Percentiles rank a stretch among this genome's conserved stretches.
These are phyloP conservation scores for Dictyostelium citrinum DNA, from an alignment of 78 protist genomes.

Conservation along the genomic window DNA sequence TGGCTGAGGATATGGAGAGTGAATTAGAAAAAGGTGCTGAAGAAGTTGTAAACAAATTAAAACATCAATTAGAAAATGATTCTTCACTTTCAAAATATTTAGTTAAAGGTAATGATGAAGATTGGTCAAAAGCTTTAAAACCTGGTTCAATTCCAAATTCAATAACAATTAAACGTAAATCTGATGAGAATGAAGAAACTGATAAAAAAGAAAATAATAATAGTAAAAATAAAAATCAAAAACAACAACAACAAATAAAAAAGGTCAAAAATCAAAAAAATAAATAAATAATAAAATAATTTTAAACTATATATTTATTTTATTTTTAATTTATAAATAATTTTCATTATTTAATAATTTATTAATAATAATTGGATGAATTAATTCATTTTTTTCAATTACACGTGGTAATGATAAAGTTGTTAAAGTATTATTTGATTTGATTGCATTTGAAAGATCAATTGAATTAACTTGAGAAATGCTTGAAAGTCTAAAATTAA, in stretches of 20 bases:
- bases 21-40: conserved; percentile 46
- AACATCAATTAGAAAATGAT: not conserved
- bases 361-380: not conserved
- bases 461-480: not conserved
- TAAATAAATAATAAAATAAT: not conserved
- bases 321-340: not conserved
- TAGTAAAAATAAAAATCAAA: not conserved
- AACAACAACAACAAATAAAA: not conserved
- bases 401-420: not conserved
- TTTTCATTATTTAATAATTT: not conserved
- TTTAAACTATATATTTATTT: not conserved
- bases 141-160: not conserved
- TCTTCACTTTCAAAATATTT: not conserved
- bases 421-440: not conserved
- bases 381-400: not conserved
- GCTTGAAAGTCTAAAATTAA: not conserved
- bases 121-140: conserved; percentile 48
- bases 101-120: conserved; percentile 44
- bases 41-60: not conserved
- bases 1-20: conserved; percentile 23
- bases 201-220: not conserved
- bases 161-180: conserved; percentile 14
- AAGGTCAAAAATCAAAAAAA: not conserved
- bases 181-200: not conserved
- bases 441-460: not conserved